These are phyloP conservation scores for Eucalyptus victrix DNA, from an alignment of 345 rosid genomes.

Conservation along the genomic window DNA sequence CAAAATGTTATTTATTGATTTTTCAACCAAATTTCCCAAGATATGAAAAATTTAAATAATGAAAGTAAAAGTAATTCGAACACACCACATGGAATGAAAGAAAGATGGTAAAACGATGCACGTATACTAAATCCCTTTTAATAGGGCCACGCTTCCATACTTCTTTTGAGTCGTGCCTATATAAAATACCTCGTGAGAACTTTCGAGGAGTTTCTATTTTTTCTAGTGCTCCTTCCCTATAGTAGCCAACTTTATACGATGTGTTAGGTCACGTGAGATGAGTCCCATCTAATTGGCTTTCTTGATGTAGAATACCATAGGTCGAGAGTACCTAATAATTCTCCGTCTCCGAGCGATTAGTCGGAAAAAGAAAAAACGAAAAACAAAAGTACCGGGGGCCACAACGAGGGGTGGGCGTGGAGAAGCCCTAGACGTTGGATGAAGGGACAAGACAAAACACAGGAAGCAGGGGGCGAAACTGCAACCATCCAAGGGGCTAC, in stretches of 20 bases:
- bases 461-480: not conserved
- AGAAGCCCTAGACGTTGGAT: not conserved
- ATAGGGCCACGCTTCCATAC: not conserved
- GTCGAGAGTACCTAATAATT: not conserved
- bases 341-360: not conserved
- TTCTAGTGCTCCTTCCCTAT: not conserved
- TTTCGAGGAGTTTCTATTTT: not conserved
- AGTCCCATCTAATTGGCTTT: not conserved
- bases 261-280: not conserved
- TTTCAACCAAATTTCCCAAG: not conserved
- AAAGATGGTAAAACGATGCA: not conserved
- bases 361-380: accelerated
- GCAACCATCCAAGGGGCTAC: not conserved
- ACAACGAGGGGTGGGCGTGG: not conserved
- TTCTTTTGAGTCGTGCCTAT: not conserved
- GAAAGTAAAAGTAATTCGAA: not conserved
- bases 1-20: not conserved
- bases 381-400: not conserved
- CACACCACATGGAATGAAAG: not conserved
- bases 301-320: not conserved
- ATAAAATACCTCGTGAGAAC: not conserved
- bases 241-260: not conserved
- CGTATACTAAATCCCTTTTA: not conserved
- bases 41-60: not conserved
- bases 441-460: not conserved